These are phyloP conservation scores for Brassica cretica DNA, from an alignment of 345 rosid species.

Conservation along the genomic window DNA sequence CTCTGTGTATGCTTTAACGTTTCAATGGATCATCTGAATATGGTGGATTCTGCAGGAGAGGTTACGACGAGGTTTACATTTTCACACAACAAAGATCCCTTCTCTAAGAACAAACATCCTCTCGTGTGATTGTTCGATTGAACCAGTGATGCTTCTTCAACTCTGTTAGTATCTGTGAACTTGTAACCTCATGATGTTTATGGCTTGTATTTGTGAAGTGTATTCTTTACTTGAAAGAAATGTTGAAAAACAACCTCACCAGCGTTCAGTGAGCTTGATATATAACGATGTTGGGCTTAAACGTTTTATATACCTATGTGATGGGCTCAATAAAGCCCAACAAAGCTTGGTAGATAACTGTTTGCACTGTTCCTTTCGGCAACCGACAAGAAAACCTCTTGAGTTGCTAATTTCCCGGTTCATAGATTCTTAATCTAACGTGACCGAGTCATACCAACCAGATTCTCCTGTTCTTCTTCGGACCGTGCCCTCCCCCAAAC, in stretches of 20 bases:
- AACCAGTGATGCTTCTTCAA: conserved; percentile 12
- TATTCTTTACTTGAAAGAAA: not conserved
- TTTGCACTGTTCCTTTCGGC: not conserved
- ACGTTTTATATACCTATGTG: not conserved
- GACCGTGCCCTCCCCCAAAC: conserved; percentile 7
- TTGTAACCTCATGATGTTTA: not conserved
- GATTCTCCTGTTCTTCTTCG: conserved; percentile 10
- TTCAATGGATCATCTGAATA: not conserved
- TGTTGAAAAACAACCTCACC: not conserved
- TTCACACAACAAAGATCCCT: conserved; percentile 46
- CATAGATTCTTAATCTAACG: not conserved
- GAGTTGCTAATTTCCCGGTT: conserved; percentile 15
- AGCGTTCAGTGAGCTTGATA: not conserved
- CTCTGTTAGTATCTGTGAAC: not conserved
- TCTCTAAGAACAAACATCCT: conserved; percentile 15
- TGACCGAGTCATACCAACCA: conserved; percentile 15
- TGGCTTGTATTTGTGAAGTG: conserved; percentile 9
- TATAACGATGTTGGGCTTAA: not conserved
- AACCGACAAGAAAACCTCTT: not conserved
- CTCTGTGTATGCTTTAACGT: not conserved
- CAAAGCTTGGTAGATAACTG: not conserved
- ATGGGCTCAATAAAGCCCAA: not conserved
- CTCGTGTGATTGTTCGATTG: not conserved
- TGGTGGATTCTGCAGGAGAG: conserved; percentile 56
- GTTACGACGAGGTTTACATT: conserved; percentile 84